Conservation (phyloP, 169 alveolate genomes). For the Plasmodium gonderi region DNA sequence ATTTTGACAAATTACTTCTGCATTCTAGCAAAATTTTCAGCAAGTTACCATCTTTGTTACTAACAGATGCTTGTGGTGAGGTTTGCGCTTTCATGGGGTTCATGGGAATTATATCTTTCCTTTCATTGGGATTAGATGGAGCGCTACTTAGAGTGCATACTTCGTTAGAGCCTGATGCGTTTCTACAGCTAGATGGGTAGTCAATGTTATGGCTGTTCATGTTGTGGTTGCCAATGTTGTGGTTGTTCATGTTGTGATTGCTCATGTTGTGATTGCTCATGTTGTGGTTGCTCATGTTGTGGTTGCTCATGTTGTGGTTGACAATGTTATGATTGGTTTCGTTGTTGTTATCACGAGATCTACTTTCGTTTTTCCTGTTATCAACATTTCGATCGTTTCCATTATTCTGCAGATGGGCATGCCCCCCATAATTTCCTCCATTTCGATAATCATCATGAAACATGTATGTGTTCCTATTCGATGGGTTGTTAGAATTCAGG, state of each 20-base stretch:
- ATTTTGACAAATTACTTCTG: conserved; percentile 38
- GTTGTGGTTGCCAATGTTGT: no score
- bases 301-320: no score
- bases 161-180: not conserved
- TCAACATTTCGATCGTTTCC: no score
- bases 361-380: no score
- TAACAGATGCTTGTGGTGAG: not conserved
- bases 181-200: not conserved
- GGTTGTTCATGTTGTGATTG: no score
- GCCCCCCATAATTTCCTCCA: not conserved
- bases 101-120: not conserved
- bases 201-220: not conserved
- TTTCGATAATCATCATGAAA: not conserved
- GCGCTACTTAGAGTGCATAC: not conserved
- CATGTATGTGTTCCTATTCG: not conserved
- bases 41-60: conserved; percentile 9
- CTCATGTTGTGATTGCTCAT: no score
- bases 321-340: no score
- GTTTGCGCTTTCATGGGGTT: not conserved
- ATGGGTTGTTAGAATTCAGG: not conserved
- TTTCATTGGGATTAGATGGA: not conserved
- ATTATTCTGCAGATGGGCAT: not conserved
- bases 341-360: no score
- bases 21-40: conserved; percentile 18
- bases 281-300: no score